Evolutionary conservation across 169 alveolate genomes (phyloP).

Genomic region (Eimeria falciformis): DNA sequence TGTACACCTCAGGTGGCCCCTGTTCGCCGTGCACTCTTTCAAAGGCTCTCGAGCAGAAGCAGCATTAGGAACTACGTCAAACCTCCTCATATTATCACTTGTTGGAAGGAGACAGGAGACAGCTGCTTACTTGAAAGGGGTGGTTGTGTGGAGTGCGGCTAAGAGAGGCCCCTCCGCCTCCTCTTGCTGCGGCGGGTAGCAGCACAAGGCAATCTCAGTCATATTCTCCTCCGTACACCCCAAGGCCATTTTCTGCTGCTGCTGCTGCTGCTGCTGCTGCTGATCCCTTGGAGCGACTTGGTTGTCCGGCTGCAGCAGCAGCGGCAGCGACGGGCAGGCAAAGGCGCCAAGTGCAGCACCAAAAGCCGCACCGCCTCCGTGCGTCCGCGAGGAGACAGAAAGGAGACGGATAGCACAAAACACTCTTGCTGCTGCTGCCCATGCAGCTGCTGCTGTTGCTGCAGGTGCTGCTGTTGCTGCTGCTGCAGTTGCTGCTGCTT

Average conservation of each 20-base stretch:
- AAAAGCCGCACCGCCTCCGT: conserved; percentile 10
- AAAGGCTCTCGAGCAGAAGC: no score
- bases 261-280: conserved; percentile 17
- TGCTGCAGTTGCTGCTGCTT: not conserved
- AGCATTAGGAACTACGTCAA: no score
- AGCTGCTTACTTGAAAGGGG: not conserved
- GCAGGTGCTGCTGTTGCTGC: not conserved
- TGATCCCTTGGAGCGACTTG: not conserved
- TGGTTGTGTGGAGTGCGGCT: not conserved
- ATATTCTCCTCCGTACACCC: not conserved
- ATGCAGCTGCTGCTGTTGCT: not conserved
- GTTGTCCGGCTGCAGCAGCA: conserved; percentile 15
- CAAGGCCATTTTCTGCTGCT: not conserved
- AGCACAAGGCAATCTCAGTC: not conserved
- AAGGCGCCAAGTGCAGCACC: not conserved
- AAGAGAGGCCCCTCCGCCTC: not conserved
- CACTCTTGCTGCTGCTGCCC: conserved; percentile 27
- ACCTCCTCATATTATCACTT: no score
- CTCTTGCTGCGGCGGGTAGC: conserved; percentile 13
- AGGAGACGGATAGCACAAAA: not conserved
- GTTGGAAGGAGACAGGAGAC: no score
- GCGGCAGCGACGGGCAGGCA: not conserved
- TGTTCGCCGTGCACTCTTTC: not conserved
- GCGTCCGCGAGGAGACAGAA: conserved; percentile 11
- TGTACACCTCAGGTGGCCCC: not conserved